phyloP scores from a whole-genome alignment of 345 rosid genomes.

The Laguncularia racemosa region DNA sequence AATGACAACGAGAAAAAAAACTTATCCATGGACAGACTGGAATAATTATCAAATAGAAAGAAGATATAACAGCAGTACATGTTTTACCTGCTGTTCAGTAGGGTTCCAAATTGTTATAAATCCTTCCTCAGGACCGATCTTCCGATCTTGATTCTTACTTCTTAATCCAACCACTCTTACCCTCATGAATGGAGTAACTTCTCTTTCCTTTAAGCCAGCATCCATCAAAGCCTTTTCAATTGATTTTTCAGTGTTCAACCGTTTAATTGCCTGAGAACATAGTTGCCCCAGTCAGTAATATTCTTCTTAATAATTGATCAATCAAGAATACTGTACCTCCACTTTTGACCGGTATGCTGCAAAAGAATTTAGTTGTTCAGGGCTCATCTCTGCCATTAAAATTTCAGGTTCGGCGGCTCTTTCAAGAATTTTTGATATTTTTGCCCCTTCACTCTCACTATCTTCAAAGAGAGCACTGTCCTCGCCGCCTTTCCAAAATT shows the following conservation, averaged over 20 bases:
- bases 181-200: constrained; percentile 84
- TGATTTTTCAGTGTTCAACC: constrained; percentile 50
- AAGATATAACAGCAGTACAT: constrained; percentile 5
- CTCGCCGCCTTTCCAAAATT: constrained; percentile 41
- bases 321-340: constrained; percentile 42
- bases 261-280: constrained; percentile 52
- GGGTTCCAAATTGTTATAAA: constrained; percentile 93
- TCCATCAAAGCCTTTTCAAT: constrained; percentile 63
- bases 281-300: constrained; percentile 16
- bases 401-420: constrained; percentile 87
- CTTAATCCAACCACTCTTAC: constrained; percentile 72
- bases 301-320: constrained; percentile 4
- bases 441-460: constrained; percentile 78
- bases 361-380: constrained; percentile 69
- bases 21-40: background rate
- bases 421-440: constrained; percentile 63
- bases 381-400: constrained; percentile 89
- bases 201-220: constrained; percentile 67
- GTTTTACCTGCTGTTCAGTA: constrained; percentile 69
- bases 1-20: background rate
- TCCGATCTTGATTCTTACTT: constrained; percentile 24
- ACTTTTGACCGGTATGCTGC: constrained; percentile 55
- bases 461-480: constrained; percentile 38
- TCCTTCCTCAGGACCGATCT: constrained; percentile 46
- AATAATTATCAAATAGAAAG: background rate